phyloP scores from a whole-genome alignment of 2,329 filamentous ascomycete genomes.

The Hypoxylon sp. region DNA sequence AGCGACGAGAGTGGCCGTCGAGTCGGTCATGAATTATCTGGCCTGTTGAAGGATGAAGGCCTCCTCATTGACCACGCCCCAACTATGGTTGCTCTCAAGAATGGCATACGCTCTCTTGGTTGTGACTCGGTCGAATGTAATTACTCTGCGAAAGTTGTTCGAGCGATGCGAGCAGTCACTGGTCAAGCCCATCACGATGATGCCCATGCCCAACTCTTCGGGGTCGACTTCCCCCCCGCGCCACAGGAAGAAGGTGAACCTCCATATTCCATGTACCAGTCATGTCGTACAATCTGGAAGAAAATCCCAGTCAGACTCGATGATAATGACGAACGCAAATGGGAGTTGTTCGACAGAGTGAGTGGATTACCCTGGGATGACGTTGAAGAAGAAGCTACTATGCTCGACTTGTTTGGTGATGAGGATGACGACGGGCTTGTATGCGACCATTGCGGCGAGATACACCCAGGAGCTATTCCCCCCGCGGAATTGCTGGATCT shows the following conservation, averaged over 20 bases:
- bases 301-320: slow-evolving; percentile 58
- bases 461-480: slow-evolving; percentile 50
- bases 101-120: slow-evolving; percentile 56
- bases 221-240: slow-evolving; percentile 54
- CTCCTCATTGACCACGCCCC: slow-evolving; percentile 62
- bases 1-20: slow-evolving; percentile 62
- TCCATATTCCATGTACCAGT: slow-evolving; percentile 57
- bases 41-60: slow-evolving; percentile 66
- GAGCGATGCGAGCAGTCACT: slow-evolving; percentile 53
- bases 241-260: slow-evolving; percentile 58
- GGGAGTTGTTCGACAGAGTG: slow-evolving; percentile 61
- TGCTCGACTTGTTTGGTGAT: slow-evolving; percentile 48
- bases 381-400: slow-evolving; percentile 48
- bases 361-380: slow-evolving; percentile 51
- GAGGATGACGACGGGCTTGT: slow-evolving; percentile 45
- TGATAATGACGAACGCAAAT: slow-evolving; percentile 57
- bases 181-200: slow-evolving; percentile 49
- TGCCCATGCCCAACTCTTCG: slow-evolving; percentile 44
- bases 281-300: slow-evolving; percentile 65
- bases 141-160: slow-evolving; percentile 60
- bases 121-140: slow-evolving; percentile 50
- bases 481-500: slow-evolving; percentile 49
- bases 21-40: slow-evolving; percentile 61
- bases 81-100: slow-evolving; percentile 58
- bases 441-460: slow-evolving; percentile 51